Evolutionary conservation across 148 eudicot genomes (phyloP).

Genomic region (Fagopyrum tataricum): DNA sequence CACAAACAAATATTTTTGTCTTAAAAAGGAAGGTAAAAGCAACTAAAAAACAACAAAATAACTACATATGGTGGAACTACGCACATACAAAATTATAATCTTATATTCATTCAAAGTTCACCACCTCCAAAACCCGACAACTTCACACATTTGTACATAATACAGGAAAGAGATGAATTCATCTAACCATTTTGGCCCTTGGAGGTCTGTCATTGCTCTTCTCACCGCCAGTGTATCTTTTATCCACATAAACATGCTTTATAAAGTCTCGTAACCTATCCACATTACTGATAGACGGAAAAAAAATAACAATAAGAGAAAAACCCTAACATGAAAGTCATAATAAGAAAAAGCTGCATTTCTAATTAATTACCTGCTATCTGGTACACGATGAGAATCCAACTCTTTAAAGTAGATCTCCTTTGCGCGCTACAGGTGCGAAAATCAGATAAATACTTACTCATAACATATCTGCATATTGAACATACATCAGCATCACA

Average conservation of each 20-base stretch:
- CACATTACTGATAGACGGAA: conserved; percentile 52
- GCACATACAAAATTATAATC: neutral
- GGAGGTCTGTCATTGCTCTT: conserved; percentile 64
- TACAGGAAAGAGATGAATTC: neutral
- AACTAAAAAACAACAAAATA: neutral
- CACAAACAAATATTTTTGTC: conserved; percentile 17
- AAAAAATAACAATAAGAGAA: neutral
- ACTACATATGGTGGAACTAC: neutral
- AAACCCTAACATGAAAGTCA: neutral
- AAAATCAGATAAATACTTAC: neutral
- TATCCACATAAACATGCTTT: conserved; percentile 91
- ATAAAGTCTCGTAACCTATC: conserved; percentile 81
- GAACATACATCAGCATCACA: conserved; percentile 4
- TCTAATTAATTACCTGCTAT: conserved; percentile 56
- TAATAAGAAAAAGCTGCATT: neutral
- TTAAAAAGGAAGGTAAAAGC: neutral
- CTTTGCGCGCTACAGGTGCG: conserved; percentile 52
- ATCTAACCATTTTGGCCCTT: conserved; percentile 55
- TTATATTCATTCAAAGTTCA: neutral
- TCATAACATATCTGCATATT: neutral
- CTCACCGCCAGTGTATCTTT: conserved; percentile 87
- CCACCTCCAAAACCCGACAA: neutral
- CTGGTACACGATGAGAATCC: conserved; percentile 81
- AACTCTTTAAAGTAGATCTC: conserved; percentile 88
- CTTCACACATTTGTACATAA: neutral